Conservation (phyloP, 148 eudicot species). For the Rhododendron vialii region DNA sequence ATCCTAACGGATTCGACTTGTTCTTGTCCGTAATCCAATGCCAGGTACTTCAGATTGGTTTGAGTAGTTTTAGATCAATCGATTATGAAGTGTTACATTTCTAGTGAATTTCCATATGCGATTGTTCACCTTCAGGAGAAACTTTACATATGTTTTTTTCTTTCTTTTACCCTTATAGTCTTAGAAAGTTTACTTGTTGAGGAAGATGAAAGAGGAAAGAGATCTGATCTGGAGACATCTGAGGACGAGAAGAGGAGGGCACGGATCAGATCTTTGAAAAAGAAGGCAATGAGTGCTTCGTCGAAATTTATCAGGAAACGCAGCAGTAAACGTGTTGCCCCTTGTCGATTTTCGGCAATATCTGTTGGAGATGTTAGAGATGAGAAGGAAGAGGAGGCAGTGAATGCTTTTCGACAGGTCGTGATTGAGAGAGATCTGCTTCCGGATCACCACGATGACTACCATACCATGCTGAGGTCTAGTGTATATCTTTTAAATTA, state of each 20-base stretch:
- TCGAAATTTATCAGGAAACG: conserved; percentile 51
- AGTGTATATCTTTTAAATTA: background rate
- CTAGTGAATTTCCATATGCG: background rate
- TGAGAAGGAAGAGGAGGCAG: conserved; percentile 74
- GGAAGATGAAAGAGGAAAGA: conserved; percentile 58
- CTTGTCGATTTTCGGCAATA: conserved; percentile 63
- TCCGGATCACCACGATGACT: conserved; percentile 69
- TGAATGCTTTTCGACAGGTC: conserved; percentile 54
- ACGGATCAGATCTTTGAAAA: conserved; percentile 69
- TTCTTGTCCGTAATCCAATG: conserved; percentile 12
- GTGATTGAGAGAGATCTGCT: conserved; percentile 71
- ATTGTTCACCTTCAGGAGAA: conserved; percentile 33
- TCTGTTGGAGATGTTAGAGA: conserved; percentile 67
- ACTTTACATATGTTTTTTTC: background rate
- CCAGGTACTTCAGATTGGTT: conserved; percentile 17
- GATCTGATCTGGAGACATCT: conserved; percentile 55
- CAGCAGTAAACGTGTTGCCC: conserved; percentile 46
- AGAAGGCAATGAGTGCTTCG: conserved; percentile 74
- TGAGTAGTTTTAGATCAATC: background rate
- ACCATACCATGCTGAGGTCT: conserved; percentile 91
- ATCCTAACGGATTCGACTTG: background rate
- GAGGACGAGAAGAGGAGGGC: conserved; percentile 73
- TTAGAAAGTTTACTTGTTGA: conserved; percentile 11
- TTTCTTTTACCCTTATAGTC: background rate
- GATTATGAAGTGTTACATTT: background rate